Percentiles rank a stretch among this genome's conserved stretches.
Conservation (phyloP, 306 rosid species). For the Ceratonia siliqua region DNA sequence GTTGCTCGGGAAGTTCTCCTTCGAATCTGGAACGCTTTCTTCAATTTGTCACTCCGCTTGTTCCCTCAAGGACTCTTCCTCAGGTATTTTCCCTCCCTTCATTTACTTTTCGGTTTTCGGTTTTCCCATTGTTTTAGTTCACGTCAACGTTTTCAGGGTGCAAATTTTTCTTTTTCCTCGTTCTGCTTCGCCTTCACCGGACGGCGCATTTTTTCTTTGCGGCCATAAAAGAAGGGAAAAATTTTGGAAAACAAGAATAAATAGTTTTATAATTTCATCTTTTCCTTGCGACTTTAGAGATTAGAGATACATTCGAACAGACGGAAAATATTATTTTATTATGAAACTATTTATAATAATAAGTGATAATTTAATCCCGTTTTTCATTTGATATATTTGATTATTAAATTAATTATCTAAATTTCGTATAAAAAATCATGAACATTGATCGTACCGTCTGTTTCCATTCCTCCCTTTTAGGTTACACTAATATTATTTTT, state of each 20-base stretch:
- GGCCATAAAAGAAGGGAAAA: neutral
- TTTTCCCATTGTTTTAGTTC: neutral
- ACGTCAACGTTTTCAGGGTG: neutral
- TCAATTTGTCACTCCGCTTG: slow-evolving; percentile 64
- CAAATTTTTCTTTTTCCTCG: slow-evolving; percentile 9
- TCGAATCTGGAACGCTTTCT: slow-evolving; percentile 69
- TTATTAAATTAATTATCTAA: neutral
- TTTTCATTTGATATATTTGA: neutral
- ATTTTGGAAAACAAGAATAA: neutral
- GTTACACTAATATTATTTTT: too few species aligned
- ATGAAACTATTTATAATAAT: neutral
- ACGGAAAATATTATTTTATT: too few species aligned
- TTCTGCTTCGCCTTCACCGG: slow-evolving; percentile 12
- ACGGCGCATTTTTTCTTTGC: neutral
- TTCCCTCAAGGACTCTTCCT: slow-evolving; percentile 57
- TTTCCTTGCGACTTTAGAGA: too few species aligned
- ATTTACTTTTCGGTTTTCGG: neutral
- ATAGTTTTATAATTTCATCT: too few species aligned
- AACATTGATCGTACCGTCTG: neutral
- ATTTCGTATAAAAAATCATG: neutral
- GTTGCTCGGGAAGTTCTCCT: slow-evolving; percentile 25
- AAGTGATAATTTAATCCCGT: neutral
- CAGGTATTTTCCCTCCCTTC: slow-evolving; percentile 47
- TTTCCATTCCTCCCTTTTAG: neutral
- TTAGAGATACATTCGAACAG: too few species aligned